Conservation (phyloP, 2,329 filamentous ascomycete genomes). For the Cryphonectria nitschkei region DNA sequence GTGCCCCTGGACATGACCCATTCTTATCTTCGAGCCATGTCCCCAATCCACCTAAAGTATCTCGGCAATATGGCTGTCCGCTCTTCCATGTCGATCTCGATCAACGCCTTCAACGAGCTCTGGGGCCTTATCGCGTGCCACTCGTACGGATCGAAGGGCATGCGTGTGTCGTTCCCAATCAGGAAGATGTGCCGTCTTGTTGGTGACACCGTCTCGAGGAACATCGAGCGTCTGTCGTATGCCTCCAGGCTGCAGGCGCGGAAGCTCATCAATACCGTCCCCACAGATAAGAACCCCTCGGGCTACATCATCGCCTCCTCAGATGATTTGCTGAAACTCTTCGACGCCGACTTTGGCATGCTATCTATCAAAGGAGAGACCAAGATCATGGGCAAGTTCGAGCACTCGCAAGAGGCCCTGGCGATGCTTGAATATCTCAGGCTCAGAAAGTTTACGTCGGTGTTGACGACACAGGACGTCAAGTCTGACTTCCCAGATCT, state of each 20-base stretch:
- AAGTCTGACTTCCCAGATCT: slow-evolving; percentile 79
- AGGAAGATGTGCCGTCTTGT: slow-evolving; percentile 90
- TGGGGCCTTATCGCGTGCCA: slow-evolving; percentile 92
- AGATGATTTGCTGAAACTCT: slow-evolving; percentile 80
- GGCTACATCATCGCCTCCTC: slow-evolving; percentile 91
- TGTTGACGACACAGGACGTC: slow-evolving; percentile 79
- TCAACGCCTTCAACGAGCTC: slow-evolving; percentile 81
- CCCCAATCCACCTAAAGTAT: slow-evolving; percentile 87
- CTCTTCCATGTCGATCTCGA: slow-evolving; percentile 94
- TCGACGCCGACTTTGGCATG: slow-evolving; percentile 85
- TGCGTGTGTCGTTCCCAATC: slow-evolving; percentile 91
- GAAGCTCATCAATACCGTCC: slow-evolving; percentile 84
- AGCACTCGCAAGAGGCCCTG: slow-evolving; percentile 80
- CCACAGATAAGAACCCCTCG: slow-evolving; percentile 79
- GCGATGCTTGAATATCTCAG: slow-evolving; percentile 85
- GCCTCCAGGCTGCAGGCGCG: slow-evolving; percentile 82
- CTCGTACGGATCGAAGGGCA: slow-evolving; percentile 74
- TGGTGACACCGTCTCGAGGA: slow-evolving; percentile 82
- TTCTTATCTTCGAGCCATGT: slow-evolving; percentile 85
- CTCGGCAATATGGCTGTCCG: slow-evolving; percentile 86
- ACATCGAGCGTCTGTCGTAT: slow-evolving; percentile 86
- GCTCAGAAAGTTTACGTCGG: slow-evolving; percentile 73
- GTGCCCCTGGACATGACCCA: slow-evolving; percentile 81
- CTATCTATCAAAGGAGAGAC: slow-evolving; percentile 87
- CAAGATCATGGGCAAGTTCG: slow-evolving; percentile 76